Base-by-base conservation (phyloP, 192 early-diverging fungal species). In the Coemansia sp. region DNA sequence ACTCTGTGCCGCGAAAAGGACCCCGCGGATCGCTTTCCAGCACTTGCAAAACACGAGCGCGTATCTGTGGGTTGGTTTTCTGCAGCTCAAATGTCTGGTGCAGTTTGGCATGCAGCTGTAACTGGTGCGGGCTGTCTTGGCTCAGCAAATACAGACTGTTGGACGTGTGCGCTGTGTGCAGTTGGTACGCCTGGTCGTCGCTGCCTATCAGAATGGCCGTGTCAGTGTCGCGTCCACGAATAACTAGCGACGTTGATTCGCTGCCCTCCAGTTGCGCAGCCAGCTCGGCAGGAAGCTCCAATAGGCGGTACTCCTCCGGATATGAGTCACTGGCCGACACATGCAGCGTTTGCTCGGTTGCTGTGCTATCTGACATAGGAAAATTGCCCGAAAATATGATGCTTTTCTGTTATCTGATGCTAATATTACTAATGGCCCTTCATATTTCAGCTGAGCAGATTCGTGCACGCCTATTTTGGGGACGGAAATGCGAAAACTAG, bases 81-180 rank as follows among this genome's bases (percentile, higher is more conserved):
- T 72, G 69, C 53, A 77, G 67, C 60, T 77, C 74, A 38, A 63
- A 58, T n/a, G 58, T 66, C 62, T 79, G 76, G 65, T 65, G 63
- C 38, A 69, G 52, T 32, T 62, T 62, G 11, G 64, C 41, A 17
- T 58, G 56, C 44, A 79, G 58, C 60, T 28, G n/a, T 17, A 78
- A 36, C 32, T 34, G 32, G 7, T 38, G 32, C 2, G 9, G 3
- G 5, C 17, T 45, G 11, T 32, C 43, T 6, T 12, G 50, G 0
- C 60, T 41, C 11, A 79, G 17, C 31, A 79, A 51, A 50, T 79
- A 72, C 16, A 79, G 56, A 51, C 55, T 64, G 54, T 78, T 78
- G 4, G 75, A 78, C 7, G 75, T 78, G 38, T 78, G 75, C 7
- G 69, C 64, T 2, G 67, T 78, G 53, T 62, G 64, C 17, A 78